Percentiles rank a stretch among this genome's conserved stretches.
These are phyloP conservation scores for Cupressus sempervirens DNA, from an alignment of 75 land plant genomes.

Conservation along the genomic window DNA sequence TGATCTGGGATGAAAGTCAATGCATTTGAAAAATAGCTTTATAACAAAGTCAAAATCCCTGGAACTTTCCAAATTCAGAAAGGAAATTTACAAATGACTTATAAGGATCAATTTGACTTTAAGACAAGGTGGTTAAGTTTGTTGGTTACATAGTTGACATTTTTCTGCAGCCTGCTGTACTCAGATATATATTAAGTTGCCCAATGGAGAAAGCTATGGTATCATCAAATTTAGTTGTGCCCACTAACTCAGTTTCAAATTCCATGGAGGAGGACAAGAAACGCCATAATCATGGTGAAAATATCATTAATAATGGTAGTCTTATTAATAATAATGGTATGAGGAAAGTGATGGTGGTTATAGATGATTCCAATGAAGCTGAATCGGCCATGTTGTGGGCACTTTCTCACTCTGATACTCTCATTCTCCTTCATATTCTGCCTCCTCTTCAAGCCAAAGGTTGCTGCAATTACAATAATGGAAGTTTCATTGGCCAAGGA, in stretches of 20 bases:
- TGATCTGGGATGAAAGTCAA: not conserved
- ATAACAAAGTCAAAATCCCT: not conserved
- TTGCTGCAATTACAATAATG: not conserved
- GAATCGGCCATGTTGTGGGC: not conserved
- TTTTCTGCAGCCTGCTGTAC: not conserved
- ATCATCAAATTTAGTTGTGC: not conserved
- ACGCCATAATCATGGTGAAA: no score
- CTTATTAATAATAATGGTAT: not conserved
- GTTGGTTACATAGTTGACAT: not conserved
- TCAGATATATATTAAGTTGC: not conserved
- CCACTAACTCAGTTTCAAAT: not conserved
- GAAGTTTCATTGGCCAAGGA: not conserved
- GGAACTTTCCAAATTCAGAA: not conserved
- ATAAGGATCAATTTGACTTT: not conserved
- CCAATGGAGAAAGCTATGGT: not conserved
- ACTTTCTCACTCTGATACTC: slow-evolving; percentile 1
- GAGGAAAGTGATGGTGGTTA: not conserved
- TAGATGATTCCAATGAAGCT: not conserved
- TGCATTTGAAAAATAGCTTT: not conserved
- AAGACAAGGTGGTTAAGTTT: not conserved
- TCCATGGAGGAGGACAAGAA: no score
- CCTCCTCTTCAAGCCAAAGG: not conserved
- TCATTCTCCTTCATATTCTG: not conserved
- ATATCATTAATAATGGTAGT: no score
- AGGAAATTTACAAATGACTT: not conserved